These are phyloP conservation scores for Allantophomopsis cytisporea DNA, from an alignment of 2,329 filamentous ascomycete genomes.

Conservation along the genomic window DNA sequence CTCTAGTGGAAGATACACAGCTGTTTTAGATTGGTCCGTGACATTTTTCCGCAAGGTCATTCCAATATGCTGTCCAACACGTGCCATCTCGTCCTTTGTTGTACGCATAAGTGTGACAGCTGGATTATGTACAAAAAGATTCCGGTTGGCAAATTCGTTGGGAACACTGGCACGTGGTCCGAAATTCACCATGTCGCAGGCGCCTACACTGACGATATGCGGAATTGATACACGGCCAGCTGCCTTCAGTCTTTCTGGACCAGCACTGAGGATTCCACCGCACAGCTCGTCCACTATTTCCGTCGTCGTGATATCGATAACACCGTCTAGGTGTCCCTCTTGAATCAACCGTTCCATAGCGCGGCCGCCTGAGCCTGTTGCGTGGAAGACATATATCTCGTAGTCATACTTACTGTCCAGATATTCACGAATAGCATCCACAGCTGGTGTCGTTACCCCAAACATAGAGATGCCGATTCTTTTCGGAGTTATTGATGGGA, in stretches of 20 bases:
- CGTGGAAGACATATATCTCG: constrained; percentile 56
- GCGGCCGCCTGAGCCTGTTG: constrained; percentile 52
- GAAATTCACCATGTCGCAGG: constrained; percentile 22
- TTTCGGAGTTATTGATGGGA: too few relatives aligned
- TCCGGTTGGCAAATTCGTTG: too few relatives aligned
- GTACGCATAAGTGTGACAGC: too few relatives aligned
- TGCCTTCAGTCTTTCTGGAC: constrained; percentile 38
- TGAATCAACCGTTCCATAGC: constrained; percentile 53
- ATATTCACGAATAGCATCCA: constrained; percentile 35
- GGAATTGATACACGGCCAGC: constrained; percentile 44
- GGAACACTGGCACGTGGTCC: too few relatives aligned
- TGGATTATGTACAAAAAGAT: too few relatives aligned
- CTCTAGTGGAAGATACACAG: too few relatives aligned
- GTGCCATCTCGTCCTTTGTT: too few relatives aligned
- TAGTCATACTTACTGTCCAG: constrained; percentile 28
- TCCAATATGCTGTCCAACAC: too few relatives aligned
- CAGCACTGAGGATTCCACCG: constrained; percentile 50
- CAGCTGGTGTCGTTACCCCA: constrained; percentile 12
- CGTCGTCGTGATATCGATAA: constrained; percentile 59
- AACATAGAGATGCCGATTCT: too few relatives aligned
- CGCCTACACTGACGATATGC: constrained; percentile 32
- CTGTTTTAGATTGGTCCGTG: too few relatives aligned
- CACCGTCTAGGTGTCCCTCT: constrained; percentile 45
- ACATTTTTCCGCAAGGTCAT: too few relatives aligned
- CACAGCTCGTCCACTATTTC: constrained; percentile 51